phyloP scores from a whole-genome alignment of 2,329 filamentous ascomycete species.

The Verticillium zaregamsianum region DNA sequence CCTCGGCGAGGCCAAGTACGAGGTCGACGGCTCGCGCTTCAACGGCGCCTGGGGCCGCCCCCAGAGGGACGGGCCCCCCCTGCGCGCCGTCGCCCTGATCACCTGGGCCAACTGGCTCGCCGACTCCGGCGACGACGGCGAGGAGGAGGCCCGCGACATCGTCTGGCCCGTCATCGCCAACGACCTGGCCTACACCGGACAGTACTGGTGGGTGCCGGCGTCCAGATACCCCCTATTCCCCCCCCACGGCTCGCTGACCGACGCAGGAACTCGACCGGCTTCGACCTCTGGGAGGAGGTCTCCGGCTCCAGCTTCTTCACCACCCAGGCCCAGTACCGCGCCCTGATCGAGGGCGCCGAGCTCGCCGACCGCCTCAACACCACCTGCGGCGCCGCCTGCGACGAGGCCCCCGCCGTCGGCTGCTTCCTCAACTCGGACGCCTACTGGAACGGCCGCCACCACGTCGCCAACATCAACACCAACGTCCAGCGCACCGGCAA shows the following conservation, averaged over 20 bases:
- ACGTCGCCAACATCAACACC: conserved; percentile 46
- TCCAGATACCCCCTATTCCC: too few species aligned
- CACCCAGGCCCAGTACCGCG: conserved; percentile 49
- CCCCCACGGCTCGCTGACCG: too few species aligned
- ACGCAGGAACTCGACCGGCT: conserved; percentile 45
- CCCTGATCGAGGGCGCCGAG: conserved; percentile 41
- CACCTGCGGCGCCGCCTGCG: conserved; percentile 42
- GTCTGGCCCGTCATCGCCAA: conserved; percentile 54
- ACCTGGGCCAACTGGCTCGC: conserved; percentile 47
- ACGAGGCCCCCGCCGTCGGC: conserved; percentile 44
- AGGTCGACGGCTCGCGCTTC: conserved; percentile 44
- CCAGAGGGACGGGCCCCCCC: conserved; percentile 55
- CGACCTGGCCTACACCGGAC: conserved; percentile 51
- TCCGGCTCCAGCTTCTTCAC: conserved; percentile 56
- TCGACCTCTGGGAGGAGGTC: conserved; percentile 60
- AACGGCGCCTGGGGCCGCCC: conserved; percentile 53
- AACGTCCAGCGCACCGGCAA: conserved; percentile 46
- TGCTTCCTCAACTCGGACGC: conserved; percentile 43
- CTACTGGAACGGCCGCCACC: conserved; percentile 56
- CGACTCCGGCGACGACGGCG: conserved; percentile 31
- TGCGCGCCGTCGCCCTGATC: conserved; percentile 53
- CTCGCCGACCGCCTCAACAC: conserved; percentile 47
- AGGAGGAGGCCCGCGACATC: conserved; percentile 32
- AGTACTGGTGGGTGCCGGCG: conserved; percentile 34
- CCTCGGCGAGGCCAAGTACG: conserved; percentile 53